Base-by-base conservation (phyloP, 192 early-diverging fungal genomes). In the Umbelopsis vinacea region DNA sequence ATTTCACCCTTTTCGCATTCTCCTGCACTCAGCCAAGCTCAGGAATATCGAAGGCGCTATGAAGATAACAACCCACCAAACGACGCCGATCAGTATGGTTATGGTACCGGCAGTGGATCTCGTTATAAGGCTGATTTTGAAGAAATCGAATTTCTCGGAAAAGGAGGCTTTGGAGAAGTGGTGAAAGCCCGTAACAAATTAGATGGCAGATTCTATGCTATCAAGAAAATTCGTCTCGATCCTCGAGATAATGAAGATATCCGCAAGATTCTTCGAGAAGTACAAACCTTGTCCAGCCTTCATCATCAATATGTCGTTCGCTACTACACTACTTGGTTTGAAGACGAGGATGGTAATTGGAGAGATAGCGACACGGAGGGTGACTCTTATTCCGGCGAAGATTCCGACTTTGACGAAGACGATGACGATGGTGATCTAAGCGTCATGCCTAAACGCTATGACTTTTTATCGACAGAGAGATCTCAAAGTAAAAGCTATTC, bases 81-180 rank as follows among this genome's bases (percentile, higher is more conserved):
- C 17, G 57, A 63, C 15, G 14, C 57, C 0, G 57, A 63, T 35
- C 57, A 63, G 33, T 63, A 63, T 37, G 57, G 57, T 17, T 63
- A 63, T 29, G 69, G 50, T 24, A 50, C 48, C 47, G 76, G 74
- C 2, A 57, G 52, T 22, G 52, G 38, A 6, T 92, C 91, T 14
- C 84, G 92, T 14, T 94, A 94, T 72, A 85, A 81, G 60, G 74
- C 83, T 5, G 92, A 94, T 60, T 94, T 92, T 81, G 90, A 92
- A 71, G 92, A 93, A 70, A 85, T 93, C 55, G 89, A 89, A 72
- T 93, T 91, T 54, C 74, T 93, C 29, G 92, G 90, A 12, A 86
- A 86, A 73, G 89, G 95, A 6, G 95, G 95, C 4, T 98, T 96
- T 86, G 96, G 96, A n/a, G 90, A 91, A 67, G 96, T 98, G 0